These are phyloP conservation scores for Chenopodium berlandieri DNA, from an alignment of 148 eudicot species.

Conservation along the genomic window DNA sequence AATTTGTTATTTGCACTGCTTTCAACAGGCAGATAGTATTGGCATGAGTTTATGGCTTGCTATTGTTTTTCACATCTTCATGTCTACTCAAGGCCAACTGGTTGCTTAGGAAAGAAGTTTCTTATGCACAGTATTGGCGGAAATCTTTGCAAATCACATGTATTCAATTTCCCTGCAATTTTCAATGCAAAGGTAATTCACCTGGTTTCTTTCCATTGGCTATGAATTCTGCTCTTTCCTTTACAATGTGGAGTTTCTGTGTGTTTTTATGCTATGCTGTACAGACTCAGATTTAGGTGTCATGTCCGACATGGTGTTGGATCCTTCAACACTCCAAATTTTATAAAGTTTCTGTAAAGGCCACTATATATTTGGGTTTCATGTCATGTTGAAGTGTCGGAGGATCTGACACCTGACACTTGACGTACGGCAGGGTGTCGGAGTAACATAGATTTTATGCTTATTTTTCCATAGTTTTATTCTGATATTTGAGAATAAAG, in stretches of 20 bases:
- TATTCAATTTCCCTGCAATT: slow-evolving; percentile 23
- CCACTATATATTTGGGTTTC: no score
- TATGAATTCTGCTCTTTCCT: not conserved
- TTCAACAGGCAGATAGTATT: slow-evolving; percentile 1
- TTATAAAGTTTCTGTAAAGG: no score
- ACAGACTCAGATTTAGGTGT: no score
- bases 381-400: no score
- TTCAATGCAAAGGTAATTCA: slow-evolving; percentile 41
- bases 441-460: no score
- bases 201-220: not conserved
- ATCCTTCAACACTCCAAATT: no score
- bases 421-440: no score
- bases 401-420: no score
- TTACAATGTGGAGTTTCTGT: not conserved
- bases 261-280: not conserved
- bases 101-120: slow-evolving; percentile 30
- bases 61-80: slow-evolving; percentile 22
- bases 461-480: not conserved
- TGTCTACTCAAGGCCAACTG: slow-evolving; percentile 23
- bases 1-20: not conserved
- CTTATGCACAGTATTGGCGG: slow-evolving; percentile 26
- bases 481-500: not conserved
- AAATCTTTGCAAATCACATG: slow-evolving; percentile 25
- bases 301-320: no score
- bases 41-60: slow-evolving; percentile 33